These are phyloP conservation scores for Lipomyces sp. DNA, from an alignment of 805 yeast species.

Conservation along the genomic window DNA sequence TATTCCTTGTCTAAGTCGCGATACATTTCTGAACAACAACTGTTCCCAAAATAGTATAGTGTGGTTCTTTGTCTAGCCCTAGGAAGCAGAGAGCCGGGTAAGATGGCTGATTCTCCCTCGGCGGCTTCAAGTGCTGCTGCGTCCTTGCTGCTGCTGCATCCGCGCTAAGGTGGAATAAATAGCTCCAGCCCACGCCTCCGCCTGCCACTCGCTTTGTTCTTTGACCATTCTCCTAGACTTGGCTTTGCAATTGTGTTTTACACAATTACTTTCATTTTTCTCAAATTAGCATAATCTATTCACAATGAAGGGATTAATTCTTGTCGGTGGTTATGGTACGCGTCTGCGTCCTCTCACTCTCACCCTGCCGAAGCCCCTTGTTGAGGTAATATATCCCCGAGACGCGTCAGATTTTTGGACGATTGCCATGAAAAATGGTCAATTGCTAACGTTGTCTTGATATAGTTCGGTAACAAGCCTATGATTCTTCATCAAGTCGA, in stretches of 20 bases:
- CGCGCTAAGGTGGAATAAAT: constrained; percentile 4
- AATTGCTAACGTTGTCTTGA: neutral
- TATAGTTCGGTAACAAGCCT: constrained; percentile 93
- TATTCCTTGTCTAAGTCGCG: too few species aligned
- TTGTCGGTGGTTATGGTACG: constrained; percentile 99
- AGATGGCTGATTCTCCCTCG: neutral
- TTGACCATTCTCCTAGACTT: constrained; percentile 16
- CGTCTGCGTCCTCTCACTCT: constrained; percentile 90
- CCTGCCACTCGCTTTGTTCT: constrained; percentile 6
- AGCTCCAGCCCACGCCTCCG: constrained; percentile 4
- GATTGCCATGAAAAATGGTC: neutral
- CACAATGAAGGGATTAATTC: constrained; percentile 59
- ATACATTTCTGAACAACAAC: too few species aligned
- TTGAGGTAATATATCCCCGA: constrained; percentile 34
- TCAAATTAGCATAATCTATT: neutral
- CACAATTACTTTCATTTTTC: neutral
- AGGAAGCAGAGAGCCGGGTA: neutral
- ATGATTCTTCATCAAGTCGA: constrained; percentile 99
- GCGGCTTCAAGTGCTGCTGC: constrained; percentile 1
- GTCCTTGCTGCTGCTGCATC: constrained; percentile 8
- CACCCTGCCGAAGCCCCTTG: constrained; percentile 44
- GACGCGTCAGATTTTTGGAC: neutral
- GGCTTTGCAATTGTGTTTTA: constrained; percentile 8
- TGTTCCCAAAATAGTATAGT: neutral
- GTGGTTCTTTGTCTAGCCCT: neutral